These are phyloP conservation scores for Eucalyptus albens DNA, from an alignment of 345 rosid species.

Conservation along the genomic window DNA sequence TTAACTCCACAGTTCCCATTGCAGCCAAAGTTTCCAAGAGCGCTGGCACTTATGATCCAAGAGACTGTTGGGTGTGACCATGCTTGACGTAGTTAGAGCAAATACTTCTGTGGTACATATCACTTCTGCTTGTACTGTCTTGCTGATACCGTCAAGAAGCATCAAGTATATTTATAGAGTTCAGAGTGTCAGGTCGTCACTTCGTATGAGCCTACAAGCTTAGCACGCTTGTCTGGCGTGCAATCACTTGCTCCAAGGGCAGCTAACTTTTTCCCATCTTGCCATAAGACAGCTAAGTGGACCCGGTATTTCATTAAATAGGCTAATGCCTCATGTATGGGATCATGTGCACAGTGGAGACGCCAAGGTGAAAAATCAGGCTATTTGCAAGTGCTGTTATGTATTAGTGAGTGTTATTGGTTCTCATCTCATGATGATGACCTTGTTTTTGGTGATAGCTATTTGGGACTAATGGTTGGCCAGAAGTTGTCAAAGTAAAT, in stretches of 20 bases:
- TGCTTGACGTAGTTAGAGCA: slow-evolving; percentile 95
- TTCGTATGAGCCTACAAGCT: not conserved
- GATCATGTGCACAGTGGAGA: not conserved
- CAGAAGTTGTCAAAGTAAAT: slow-evolving; percentile 41
- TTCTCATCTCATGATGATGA: not conserved
- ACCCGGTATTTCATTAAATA: not conserved
- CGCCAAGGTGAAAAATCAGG: not conserved
- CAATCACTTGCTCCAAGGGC: not conserved
- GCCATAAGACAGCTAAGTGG: not conserved
- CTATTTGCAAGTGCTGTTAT: not conserved
- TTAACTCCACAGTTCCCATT: slow-evolving; percentile 82
- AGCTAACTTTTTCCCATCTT: too few species aligned
- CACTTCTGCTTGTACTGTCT: not conserved
- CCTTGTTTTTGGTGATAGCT: not conserved
- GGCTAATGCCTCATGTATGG: not conserved
- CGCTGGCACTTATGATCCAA: slow-evolving; percentile 81
- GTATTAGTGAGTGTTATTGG: not conserved
- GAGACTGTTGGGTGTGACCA: slow-evolving; percentile 81
- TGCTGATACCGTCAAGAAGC: not conserved
- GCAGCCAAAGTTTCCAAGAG: slow-evolving; percentile 90
- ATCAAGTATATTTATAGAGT: not conserved
- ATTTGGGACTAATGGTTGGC: slow-evolving; percentile 29
- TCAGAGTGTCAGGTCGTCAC: not conserved
- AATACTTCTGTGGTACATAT: slow-evolving; percentile 78
- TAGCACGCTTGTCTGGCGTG: not conserved